Evolutionary conservation across 2,329 filamentous ascomycete species (phyloP), one percentile per base, ranked within the genome.

Genomic region (Neonectria coccinea): DNA sequence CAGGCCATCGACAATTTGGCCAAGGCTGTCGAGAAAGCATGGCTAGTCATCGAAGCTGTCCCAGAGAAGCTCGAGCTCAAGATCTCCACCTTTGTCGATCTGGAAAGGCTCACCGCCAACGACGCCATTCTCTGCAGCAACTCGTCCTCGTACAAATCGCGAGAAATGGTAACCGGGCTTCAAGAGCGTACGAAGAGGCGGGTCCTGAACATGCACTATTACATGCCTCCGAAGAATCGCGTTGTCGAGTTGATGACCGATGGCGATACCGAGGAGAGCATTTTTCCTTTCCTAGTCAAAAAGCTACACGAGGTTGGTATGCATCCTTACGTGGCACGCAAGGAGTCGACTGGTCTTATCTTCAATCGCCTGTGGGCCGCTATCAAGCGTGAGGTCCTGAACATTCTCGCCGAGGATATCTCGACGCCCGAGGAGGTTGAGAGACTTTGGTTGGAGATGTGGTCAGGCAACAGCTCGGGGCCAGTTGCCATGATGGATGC

Each of bases 331-430:
- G 67, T 75, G 5, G 83, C 83, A 0, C 68, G 77, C 7, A 82
- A 81, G 53, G 81, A 87, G 65, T 85, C 84, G 0, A 85, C 84
- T 0, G 82, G 85, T 0, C 83, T 87, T 65, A 83, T 88, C 39
- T 85, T 86, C 69, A 87, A 88, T 58, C 81, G 85, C 0, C 72
- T 88, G 0, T 88, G 85, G 85, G 86, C 85, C 0, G 85, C 85
- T 0, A 78, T 88, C 16, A 87, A 88, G 72, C 78, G 85, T 2
- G 85, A 88, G 67, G 73, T 76, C 0, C 65, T 88, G 56, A 79
- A 73, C 0, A 84, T 87, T 10, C 66, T 88, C 3, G 77, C 81
- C 0, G 85, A 87, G 54, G 85, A 79, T 0, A 83, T 87, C 0
- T 79, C 80, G 0, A 77, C 75, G 0, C 83, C 86, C 0, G 74